Evolutionary conservation across 805 yeast genomes (phyloP).

Genomic region (Brettanomyces sp.): DNA sequence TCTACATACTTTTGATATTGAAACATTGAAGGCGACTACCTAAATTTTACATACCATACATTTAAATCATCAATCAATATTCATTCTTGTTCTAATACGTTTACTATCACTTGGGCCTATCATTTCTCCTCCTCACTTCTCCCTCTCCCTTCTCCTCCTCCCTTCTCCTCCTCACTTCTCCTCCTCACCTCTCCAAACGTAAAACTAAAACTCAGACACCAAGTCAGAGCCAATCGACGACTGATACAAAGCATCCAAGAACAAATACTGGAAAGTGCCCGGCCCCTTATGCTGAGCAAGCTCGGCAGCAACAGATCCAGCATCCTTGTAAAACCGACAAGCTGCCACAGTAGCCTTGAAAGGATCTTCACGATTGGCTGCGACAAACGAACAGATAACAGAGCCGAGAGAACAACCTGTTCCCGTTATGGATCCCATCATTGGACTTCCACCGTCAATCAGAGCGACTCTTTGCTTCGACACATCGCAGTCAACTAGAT

Average conservation of each 20-base stretch:
- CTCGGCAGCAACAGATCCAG: constrained; percentile 47
- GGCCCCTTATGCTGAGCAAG: constrained; percentile 32
- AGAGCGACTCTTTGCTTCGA: constrained; percentile 20
- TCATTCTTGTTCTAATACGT: too few species aligned
- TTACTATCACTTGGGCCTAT: too few species aligned
- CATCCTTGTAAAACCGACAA: constrained; percentile 46
- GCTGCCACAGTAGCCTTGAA: constrained; percentile 46
- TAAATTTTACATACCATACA: too few species aligned
- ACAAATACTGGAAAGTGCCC: constrained; percentile 40
- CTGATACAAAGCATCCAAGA: constrained; percentile 33
- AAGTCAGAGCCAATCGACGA: constrained; percentile 1
- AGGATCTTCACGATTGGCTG: constrained; percentile 31
- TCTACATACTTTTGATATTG: too few species aligned
- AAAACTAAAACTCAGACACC: neutral
- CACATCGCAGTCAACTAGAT: constrained; percentile 10
- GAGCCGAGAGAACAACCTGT: constrained; percentile 80
- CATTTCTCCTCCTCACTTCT: too few species aligned
- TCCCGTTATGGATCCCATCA: constrained; percentile 69
- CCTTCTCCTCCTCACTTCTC: too few species aligned
- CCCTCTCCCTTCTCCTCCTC: too few species aligned
- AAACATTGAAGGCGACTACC: too few species aligned
- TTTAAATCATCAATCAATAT: too few species aligned
- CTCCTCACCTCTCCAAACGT: too few species aligned
- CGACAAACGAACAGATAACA: constrained; percentile 49
- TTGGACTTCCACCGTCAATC: constrained; percentile 47